Percentiles rank a stretch among this genome's conserved stretches.
phyloP scores from a whole-genome alignment of 2,329 filamentous ascomycete species.

The Alternaria longipes region DNA sequence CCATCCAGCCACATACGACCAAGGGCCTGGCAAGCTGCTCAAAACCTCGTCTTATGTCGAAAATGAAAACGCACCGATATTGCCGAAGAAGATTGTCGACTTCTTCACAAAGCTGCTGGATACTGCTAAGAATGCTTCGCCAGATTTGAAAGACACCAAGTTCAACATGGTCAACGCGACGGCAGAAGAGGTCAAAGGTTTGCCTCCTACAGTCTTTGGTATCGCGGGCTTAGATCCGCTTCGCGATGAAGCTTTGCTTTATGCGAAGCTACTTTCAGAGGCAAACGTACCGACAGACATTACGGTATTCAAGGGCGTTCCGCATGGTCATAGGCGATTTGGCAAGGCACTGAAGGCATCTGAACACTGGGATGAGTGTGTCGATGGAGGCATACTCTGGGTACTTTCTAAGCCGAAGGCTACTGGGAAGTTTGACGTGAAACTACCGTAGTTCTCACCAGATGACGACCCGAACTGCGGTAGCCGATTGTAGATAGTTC shows the following conservation, averaged over 20 bases:
- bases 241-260: slow-evolving; percentile 60
- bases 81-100: slow-evolving; percentile 50
- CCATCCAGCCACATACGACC: slow-evolving; percentile 44
- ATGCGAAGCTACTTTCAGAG: slow-evolving; percentile 54
- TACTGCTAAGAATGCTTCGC: slow-evolving; percentile 15
- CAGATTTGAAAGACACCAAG: slow-evolving; percentile 45
- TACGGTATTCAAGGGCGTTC: slow-evolving; percentile 62
- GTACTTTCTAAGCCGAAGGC: slow-evolving; percentile 47
- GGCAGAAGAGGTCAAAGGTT: slow-evolving; percentile 50
- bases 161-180: slow-evolving; percentile 47
- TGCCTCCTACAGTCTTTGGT: slow-evolving; percentile 60
- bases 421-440: slow-evolving; percentile 47
- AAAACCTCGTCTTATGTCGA: slow-evolving; percentile 54
- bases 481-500: not conserved
- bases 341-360: slow-evolving; percentile 53
- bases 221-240: slow-evolving; percentile 62
- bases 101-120: slow-evolving; percentile 44
- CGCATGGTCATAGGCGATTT: slow-evolving; percentile 63
- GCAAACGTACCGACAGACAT: slow-evolving; percentile 61
- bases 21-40: slow-evolving; percentile 50
- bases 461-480: not conserved
- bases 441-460: slow-evolving; percentile 24
- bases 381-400: slow-evolving; percentile 58
- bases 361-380: slow-evolving; percentile 55
- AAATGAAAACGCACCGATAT: slow-evolving; percentile 60